A percentile compares a stretch with the other conserved stretches of the same genome.
These are phyloP conservation scores for Picea glauca DNA, from an alignment of 75 land plant genomes.

Conservation along the genomic window DNA sequence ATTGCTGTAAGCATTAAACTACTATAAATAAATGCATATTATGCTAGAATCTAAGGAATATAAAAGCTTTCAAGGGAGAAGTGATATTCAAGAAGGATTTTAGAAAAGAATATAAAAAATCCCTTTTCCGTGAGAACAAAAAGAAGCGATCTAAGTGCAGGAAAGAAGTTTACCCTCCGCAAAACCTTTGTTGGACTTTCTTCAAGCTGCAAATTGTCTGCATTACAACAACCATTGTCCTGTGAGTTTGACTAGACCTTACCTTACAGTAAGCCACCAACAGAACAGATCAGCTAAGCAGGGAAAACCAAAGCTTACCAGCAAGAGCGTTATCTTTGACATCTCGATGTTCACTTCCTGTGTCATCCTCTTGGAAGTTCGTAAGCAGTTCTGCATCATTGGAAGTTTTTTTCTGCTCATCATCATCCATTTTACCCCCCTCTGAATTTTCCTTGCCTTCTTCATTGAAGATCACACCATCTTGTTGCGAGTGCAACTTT, in stretches of 20 bases:
- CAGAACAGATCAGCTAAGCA: not conserved
- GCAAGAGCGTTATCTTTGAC: not conserved
- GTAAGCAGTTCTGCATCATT: not conserved
- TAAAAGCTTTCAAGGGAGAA: not conserved
- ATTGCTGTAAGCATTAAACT: slow-evolving; percentile 42
- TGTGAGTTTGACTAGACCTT: not conserved
- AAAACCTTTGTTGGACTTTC: slow-evolving; percentile 36
- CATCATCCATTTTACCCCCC: not conserved
- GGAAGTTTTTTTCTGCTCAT: not conserved
- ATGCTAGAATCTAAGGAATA: not conserved
- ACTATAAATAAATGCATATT: not conserved
- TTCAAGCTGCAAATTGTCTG: slow-evolving; percentile 17
- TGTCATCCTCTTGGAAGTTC: not conserved
- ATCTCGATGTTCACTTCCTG: not conserved
- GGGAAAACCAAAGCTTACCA: not conserved
- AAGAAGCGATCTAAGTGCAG: not conserved
- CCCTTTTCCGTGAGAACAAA: not conserved
- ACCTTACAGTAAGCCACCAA: not conserved
- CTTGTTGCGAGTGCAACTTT: not conserved
- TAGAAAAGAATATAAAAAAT: not conserved
- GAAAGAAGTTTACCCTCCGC: slow-evolving; percentile 45
- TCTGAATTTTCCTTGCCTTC: not conserved
- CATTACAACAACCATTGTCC: slow-evolving; percentile 15
- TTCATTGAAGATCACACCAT: not conserved
- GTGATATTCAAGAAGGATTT: not conserved